Conservation (phyloP, 441 rosid genomes). For the Arabidopsis hybrid region DNA sequence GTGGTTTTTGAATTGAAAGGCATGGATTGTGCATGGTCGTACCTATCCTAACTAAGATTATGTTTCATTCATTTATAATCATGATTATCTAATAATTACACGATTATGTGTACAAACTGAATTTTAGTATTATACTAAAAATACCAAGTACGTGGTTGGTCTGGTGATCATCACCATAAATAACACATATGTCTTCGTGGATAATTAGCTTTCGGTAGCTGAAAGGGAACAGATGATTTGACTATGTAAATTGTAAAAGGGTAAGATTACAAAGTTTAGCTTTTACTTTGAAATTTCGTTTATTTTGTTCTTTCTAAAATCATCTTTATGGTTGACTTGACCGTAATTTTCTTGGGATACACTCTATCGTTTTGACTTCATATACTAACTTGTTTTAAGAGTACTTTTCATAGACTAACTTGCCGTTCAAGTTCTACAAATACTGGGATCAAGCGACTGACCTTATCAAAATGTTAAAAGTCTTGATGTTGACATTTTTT, state of each 20-base stretch:
- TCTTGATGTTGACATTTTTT: conserved; percentile 30
- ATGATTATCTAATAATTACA: conserved; percentile 35
- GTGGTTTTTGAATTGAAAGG: conserved; percentile 23
- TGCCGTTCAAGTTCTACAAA: conserved; percentile 37
- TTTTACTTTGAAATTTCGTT: conserved; percentile 8
- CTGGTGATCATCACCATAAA: conserved; percentile 30
- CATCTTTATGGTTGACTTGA: conserved; percentile 32
- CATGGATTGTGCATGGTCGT: conserved; percentile 44
- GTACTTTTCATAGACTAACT: conserved; percentile 38
- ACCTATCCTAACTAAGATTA: conserved; percentile 34
- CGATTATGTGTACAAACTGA: conserved; percentile 36
- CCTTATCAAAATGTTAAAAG: conserved; percentile 25
- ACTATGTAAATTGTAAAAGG: background rate
- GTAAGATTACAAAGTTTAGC: conserved; percentile 6
- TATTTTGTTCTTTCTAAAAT: background rate
- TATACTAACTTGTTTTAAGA: conserved; percentile 1
- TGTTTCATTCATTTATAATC: conserved; percentile 29
- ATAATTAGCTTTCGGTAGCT: conserved; percentile 6
- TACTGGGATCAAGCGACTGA: conserved; percentile 24
- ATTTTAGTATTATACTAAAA: background rate
- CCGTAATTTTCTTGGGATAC: conserved; percentile 36
- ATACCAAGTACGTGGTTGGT: conserved; percentile 30
- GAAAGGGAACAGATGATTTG: background rate
- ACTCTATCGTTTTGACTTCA: conserved; percentile 36
- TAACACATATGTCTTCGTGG: conserved; percentile 33